phyloP scores from a whole-genome alignment of 208 protist genomes.

The Vickermania spadyakhi region DNA sequence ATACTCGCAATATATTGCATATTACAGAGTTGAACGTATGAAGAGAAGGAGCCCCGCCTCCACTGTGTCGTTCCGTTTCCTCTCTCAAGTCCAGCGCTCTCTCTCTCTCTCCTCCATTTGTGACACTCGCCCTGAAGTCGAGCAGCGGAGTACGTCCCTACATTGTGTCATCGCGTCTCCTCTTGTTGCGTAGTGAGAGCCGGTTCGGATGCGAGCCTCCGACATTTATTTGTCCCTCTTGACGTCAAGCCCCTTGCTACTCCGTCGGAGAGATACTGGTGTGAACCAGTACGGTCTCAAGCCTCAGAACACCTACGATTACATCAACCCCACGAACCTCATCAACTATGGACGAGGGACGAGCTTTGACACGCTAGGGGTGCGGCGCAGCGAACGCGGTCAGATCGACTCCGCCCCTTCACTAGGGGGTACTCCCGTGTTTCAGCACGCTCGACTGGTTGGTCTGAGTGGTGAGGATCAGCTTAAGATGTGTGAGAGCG shows the following conservation, averaged over 20 bases:
- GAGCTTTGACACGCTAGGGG: conserved; percentile 76
- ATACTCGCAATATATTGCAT: no score
- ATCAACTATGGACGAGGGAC: conserved; percentile 86
- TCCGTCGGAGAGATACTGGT: conserved; percentile 55
- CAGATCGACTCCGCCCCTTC: conserved; percentile 79
- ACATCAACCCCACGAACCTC: conserved; percentile 81
- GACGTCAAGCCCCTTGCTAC: conserved; percentile 45
- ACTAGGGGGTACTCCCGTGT: conserved; percentile 61
- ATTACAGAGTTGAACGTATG: no score
- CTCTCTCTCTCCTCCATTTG: no score
- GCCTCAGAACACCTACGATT: conserved; percentile 73
- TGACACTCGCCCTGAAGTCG: no score
- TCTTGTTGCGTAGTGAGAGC: no score
- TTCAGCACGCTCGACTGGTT: conserved; percentile 67
- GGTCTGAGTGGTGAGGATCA: conserved; percentile 77
- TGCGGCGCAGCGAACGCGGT: conserved; percentile 62
- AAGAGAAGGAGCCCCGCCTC: no score
- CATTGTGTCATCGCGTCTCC: no score
- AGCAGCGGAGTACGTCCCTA: no score
- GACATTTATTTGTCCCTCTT: conserved; percentile 56
- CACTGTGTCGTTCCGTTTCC: no score
- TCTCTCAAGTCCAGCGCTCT: no score
- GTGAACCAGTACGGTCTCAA: conserved; percentile 87
- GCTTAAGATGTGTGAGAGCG: conserved; percentile 70
- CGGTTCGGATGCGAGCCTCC: conserved; percentile 38